Evolutionary conservation across 2,329 filamentous ascomycete species (phyloP).

Genomic region (Coleophoma cylindrospora): DNA sequence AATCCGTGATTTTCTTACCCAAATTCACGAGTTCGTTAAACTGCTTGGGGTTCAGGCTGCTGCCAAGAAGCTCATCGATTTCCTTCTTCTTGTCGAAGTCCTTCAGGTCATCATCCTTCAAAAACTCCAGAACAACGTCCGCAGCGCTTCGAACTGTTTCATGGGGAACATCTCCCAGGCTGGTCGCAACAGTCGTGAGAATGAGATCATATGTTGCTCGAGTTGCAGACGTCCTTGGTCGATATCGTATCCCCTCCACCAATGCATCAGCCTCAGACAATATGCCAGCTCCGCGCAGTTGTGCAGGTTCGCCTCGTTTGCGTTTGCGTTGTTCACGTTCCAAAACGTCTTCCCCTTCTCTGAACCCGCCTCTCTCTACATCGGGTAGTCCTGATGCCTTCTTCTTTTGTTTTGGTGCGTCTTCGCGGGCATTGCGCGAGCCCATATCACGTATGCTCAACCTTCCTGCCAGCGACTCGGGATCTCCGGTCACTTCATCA

Average conservation of each 20-base stretch:
- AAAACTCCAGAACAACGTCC: constrained; percentile 81
- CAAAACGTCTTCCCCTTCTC: constrained; percentile 79
- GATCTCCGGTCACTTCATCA: constrained; percentile 94
- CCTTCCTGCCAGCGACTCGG: constrained; percentile 91
- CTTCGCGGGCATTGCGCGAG: constrained; percentile 71
- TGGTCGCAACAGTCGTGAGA: constrained; percentile 80
- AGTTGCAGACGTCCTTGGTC: constrained; percentile 85
- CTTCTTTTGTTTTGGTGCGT: constrained; percentile 78
- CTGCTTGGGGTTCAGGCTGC: constrained; percentile 75
- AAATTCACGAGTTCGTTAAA: constrained; percentile 97
- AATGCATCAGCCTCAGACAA: constrained; percentile 79
- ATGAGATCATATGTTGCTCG: constrained; percentile 93
- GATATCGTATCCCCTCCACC: constrained; percentile 88
- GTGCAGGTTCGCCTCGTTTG: constrained; percentile 68
- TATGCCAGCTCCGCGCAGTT: constrained; percentile 69
- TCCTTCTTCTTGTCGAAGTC: constrained; percentile 99
- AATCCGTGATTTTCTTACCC: constrained; percentile 98
- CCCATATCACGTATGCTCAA: constrained; percentile 96
- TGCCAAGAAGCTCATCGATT: constrained; percentile 88
- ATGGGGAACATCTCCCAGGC: constrained; percentile 87
- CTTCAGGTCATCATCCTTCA: constrained; percentile 94
- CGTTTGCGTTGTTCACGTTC: constrained; percentile 82
- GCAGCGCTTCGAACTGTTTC: constrained; percentile 91
- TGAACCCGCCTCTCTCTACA: constrained; percentile 69
- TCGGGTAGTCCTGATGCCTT: constrained; percentile 57